Evolutionary conservation across 116 monocot species (phyloP).

Genomic region (Posidonia oceanica): DNA sequence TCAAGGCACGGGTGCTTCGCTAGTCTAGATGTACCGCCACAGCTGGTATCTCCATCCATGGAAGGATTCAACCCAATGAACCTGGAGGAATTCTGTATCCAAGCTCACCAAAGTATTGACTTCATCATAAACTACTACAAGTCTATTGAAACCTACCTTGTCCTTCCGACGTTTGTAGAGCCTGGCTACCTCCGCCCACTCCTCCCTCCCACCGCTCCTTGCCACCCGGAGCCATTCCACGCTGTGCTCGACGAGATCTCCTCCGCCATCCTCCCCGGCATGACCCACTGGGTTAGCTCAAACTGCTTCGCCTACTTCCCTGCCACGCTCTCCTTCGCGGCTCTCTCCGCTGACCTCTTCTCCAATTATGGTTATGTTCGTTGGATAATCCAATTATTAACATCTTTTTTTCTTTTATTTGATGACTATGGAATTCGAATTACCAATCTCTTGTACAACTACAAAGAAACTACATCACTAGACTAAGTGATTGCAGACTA

Average conservation of each 20-base stretch:
- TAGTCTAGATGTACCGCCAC: no score
- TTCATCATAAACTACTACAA: conserved; percentile 38
- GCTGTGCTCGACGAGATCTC: conserved; percentile 26
- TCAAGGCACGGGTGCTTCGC: no score
- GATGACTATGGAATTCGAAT: no score
- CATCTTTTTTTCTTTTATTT: no score
- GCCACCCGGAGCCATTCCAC: no score
- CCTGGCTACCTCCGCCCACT: conserved; percentile 20
- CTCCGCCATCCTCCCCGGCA: conserved; percentile 32
- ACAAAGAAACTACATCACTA: no score
- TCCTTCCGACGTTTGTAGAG: conserved; percentile 21
- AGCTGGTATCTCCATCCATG: no score
- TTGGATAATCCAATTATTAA: no score
- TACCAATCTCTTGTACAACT: no score
- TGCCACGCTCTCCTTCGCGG: conserved; percentile 41
- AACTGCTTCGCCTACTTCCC: conserved; percentile 64
- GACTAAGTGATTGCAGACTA: no score
- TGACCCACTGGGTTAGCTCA: conserved; percentile 64
- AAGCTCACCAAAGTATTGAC: conserved; percentile 22
- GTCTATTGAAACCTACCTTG: conserved; percentile 16
- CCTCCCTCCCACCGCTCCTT: conserved; percentile 12
- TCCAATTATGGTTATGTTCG: no score
- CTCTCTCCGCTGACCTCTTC: conserved; percentile 43
- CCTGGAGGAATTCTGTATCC: conserved; percentile 20
- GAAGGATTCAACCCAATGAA: conserved; percentile 16